These are phyloP conservation scores for Scytalidium lignicola DNA, from an alignment of 2,329 filamentous ascomycete genomes.

Conservation along the genomic window DNA sequence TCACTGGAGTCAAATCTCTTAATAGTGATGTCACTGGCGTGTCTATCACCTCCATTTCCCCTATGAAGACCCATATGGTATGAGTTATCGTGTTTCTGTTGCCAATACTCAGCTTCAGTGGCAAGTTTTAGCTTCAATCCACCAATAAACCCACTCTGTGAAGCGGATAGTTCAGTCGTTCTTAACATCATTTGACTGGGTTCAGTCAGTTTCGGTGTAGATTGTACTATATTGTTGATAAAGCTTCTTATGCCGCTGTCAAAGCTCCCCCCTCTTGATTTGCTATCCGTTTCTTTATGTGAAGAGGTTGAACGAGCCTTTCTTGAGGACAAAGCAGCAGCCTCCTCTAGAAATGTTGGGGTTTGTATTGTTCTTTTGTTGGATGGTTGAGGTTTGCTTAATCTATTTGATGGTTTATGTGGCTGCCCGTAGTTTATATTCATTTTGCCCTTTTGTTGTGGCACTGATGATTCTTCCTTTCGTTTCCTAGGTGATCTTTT, in stretches of 20 bases:
- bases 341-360: not conserved
- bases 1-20: too few species aligned
- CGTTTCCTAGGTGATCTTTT: conserved; percentile 36
- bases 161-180: not conserved
- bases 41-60: too few species aligned
- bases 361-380: conserved; percentile 8
- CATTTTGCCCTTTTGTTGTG: conserved; percentile 16
- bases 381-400: conserved; percentile 26
- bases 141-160: conserved; percentile 22
- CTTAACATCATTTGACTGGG: conserved; percentile 3
- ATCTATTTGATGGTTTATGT: conserved; percentile 32
- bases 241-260: conserved; percentile 17
- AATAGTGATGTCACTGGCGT: too few species aligned
- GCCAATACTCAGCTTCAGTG: conserved; percentile 9
- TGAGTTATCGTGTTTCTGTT: not conserved
- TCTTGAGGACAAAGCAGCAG: conserved; percentile 3
- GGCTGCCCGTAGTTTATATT: conserved; percentile 31
- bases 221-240: conserved; percentile 11
- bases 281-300: not conserved
- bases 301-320: not conserved
- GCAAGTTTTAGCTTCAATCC: conserved; percentile 25
- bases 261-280: conserved; percentile 16
- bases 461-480: conserved; percentile 32
- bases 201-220: conserved; percentile 12
- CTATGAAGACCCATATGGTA: too few species aligned